Base-by-base conservation (phyloP, 257 asterid species). In the Capsicum pubescens region DNA sequence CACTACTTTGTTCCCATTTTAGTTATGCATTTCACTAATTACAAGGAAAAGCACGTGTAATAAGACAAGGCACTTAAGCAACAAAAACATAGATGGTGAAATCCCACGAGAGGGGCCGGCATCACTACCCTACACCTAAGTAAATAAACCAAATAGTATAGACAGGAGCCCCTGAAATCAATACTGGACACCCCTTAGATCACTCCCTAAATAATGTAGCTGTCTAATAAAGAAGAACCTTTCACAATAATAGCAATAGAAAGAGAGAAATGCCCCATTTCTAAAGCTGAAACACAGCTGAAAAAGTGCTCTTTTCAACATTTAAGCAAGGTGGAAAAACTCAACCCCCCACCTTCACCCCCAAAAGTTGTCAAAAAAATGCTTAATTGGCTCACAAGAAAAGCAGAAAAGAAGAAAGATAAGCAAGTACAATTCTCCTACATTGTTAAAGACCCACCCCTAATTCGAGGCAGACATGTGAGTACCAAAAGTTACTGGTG, bases 161-260 rank as follows among this genome's bases (percentile, higher is more conserved):
- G 76, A 46, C 72, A 66, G 44, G 44, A 48, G 16, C 77, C 71
- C 74, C 83, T 39, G 14, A 39, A 60, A 64, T 71, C 52, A 80
- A 59, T 58, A 19, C 9, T 58, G 70, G n/a, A 58, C 55, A 56
- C 14, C 58, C 58, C 56, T 59, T 63, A 81, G 17, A 81, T 46
- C 71, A 63, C 77, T 52, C 46, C 32, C 36, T 66, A 56, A 80
- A 58, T 68, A 64, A 84, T 58, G 83, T 76, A 26, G 13, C 81
- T 68, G 57, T 55, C 83, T 14, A 19, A 9, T 63, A 61, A 72
- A 86, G 84, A 81, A 74, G 84, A 81, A 74, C 48, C 76, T 44
- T 77, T 82, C 87, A 87, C 84, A 68, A 82, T 80, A 87, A 84
- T 66, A 54, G 85, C 54, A 64, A 60, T 68, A 35, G 60, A 55